Evolutionary conservation across 208 protist genomes (phyloP), one percentile per base, ranked within the genome.

Genomic region (Leptomonas pyrrhocoris): DNA sequence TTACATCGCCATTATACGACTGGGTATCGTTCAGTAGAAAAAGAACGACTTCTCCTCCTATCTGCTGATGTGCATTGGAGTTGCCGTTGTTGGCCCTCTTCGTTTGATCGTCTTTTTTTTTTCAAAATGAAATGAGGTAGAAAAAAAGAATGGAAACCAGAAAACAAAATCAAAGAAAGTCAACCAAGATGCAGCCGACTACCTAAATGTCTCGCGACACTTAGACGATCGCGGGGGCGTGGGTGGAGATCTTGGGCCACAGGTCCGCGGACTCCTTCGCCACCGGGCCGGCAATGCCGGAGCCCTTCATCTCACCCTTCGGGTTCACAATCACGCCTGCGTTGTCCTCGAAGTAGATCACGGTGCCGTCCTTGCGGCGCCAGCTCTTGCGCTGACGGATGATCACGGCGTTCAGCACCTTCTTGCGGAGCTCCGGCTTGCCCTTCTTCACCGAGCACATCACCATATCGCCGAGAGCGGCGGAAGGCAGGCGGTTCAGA

Each of bases 281-380:
- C 53, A 99, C 98, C 68, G 99, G 99, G 30, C 99, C 99, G 56
- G 97, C 98, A 85, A 99, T 99, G 72, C 97, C 98, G 38, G 98
- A 99, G 64, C 99, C 98, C 96, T 99, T 99, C 93, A 99, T 99
- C 84, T 99, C 99, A 80, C 99, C 99, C 94, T 99, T 99, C 63
- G 95, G 95, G 93, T 99, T 99, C 51, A 99, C 98, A 73, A 99
- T 99, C 42, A 99, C 99, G 78, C 98, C 99, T 51, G 99, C 99
- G 84, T 99, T 99, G 87, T 99, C 99, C 90, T 99, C 98, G 65
- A 99, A 99, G 89, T 99, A 99, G 74, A 99, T 92, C 79, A 98
- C 98, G 48, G 91, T 99, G 73, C 95, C 97, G 77, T 99, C 98
- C 86, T 98, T 98, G 71, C 99, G 83, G 82, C 98, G 95, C 97